These are phyloP conservation scores for Verticillium klebahnii DNA, from an alignment of 2,329 filamentous ascomycete genomes.

Conservation along the genomic window DNA sequence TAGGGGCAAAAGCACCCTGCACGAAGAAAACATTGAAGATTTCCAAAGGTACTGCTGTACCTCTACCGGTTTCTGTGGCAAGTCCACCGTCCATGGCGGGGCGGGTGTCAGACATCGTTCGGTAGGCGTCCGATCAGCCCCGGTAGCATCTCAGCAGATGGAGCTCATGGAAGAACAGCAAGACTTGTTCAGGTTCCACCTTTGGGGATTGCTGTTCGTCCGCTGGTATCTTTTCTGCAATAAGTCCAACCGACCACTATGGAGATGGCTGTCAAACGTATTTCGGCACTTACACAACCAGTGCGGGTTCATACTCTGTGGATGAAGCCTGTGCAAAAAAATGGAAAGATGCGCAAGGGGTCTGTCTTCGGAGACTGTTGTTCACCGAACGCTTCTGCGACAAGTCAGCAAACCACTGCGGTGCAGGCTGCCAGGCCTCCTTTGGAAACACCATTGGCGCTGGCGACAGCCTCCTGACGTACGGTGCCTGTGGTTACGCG, in stretches of 20 bases:
- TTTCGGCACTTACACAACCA: not conserved
- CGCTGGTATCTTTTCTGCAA: not conserved
- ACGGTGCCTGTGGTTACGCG: constrained; percentile 1
- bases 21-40: too few relatives aligned
- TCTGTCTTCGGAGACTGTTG: constrained; percentile 9
- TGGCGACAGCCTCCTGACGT: not conserved
- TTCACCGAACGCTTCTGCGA: constrained; percentile 13
- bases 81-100: too few relatives aligned
- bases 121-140: too few relatives aligned
- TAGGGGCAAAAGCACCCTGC: too few relatives aligned
- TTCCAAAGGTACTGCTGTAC: too few relatives aligned
- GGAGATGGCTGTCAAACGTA: too few relatives aligned
- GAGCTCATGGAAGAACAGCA: not conserved
- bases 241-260: not conserved
- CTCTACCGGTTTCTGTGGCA: too few relatives aligned
- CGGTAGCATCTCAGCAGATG: not conserved
- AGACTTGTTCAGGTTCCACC: not conserved
- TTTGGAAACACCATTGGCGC: constrained; percentile 11
- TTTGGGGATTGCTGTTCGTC: not conserved
- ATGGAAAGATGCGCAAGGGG: constrained; percentile 3
- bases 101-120: too few relatives aligned
- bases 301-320: not conserved
- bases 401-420: constrained; percentile 10
- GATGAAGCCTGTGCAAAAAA: constrained; percentile 2
- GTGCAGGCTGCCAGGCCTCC: constrained; percentile 8